Base-by-base conservation (phyloP, 2,329 filamentous ascomycete genomes). In the Apiospora arundinis region DNA sequence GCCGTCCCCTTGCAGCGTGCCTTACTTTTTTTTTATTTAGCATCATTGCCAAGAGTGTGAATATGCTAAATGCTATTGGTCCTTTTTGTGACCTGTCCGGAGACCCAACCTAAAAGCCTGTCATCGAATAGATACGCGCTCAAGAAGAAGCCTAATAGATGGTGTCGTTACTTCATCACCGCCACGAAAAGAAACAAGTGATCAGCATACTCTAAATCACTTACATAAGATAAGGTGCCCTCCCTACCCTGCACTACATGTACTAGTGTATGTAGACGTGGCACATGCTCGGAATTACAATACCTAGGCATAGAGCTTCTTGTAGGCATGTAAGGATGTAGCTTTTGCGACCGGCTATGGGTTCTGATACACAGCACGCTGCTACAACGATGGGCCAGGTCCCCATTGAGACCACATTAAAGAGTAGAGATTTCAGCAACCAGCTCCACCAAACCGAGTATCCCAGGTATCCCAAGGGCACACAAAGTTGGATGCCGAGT, bases 401-500 rank as follows among this genome's bases (percentile, higher is more conserved):
- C 32, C 9, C 21, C 56, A 63, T 63, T 14, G 32, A 40, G 56
- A 40, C 56, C 56, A 45, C 56, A 6, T 40, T 63, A 21, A 63
- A 9, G 21, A 40, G 52, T 37, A 60, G 52, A 60, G 56, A 63
- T 63, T 63, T 40, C 56, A 63, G 21, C 56, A n/a, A 4, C 56
- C 56, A 63, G 16, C 56, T 63, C 56, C 56, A 63, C 56, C 28
- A 4, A 21, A 11, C 16, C 56, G 21, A 32, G 32, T n/a, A 63
- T 40, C 32, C 56, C 49, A 56, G 49, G 32, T 32, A 6, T 32
- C 32, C 32, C 32, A 32, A 32, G 32, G 49, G 28, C 32, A 40
- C 32, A n/a, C 8, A n/a, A 63, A 21, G 56, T 63, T 63, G 56
- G 56, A 40, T 63, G 56, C 56, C 56, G 56, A 63, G 56, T 63